phyloP scores from a whole-genome alignment of 192 early-diverging fungal species.

The Paraglomus brasilianum region DNA sequence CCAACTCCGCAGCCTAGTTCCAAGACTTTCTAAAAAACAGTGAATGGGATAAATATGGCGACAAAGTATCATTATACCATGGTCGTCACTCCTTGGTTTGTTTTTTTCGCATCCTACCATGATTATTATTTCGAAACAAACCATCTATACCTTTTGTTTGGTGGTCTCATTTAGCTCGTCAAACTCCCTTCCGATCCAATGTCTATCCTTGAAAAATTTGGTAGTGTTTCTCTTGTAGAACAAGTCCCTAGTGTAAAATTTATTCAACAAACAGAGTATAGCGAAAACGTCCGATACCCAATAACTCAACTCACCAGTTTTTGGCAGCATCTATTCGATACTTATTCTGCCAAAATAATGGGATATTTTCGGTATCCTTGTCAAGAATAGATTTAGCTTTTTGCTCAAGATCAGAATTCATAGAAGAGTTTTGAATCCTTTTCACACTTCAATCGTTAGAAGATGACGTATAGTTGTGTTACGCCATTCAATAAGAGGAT shows the following conservation, averaged over 20 bases:
- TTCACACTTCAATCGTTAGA: too few species aligned
- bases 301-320: conserved; percentile 54
- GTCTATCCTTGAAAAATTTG: conserved; percentile 96
- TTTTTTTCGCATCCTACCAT: conserved; percentile 1
- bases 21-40: conserved; percentile 40
- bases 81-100: conserved; percentile 4
- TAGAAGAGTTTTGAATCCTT: too few species aligned
- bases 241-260: conserved; percentile 51
- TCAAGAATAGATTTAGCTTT: too few species aligned
- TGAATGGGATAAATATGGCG: not conserved
- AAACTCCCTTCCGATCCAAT: conserved; percentile 97
- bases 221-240: conserved; percentile 86
- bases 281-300: not conserved
- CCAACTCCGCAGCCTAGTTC: conserved; percentile 99
- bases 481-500: too few species aligned
- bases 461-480: too few species aligned
- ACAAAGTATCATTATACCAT: not conserved
- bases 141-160: conserved; percentile 23
- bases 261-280: not conserved
- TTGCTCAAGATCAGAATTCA: too few species aligned
- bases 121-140: not conserved
- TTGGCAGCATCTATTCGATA: conserved; percentile 75
- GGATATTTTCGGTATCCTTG: conserved; percentile 3
- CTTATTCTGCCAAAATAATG: conserved; percentile 71
- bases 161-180: conserved; percentile 58